phyloP scores from a whole-genome alignment of 2,329 filamentous ascomycete species.

The Monilinia polystroma region DNA sequence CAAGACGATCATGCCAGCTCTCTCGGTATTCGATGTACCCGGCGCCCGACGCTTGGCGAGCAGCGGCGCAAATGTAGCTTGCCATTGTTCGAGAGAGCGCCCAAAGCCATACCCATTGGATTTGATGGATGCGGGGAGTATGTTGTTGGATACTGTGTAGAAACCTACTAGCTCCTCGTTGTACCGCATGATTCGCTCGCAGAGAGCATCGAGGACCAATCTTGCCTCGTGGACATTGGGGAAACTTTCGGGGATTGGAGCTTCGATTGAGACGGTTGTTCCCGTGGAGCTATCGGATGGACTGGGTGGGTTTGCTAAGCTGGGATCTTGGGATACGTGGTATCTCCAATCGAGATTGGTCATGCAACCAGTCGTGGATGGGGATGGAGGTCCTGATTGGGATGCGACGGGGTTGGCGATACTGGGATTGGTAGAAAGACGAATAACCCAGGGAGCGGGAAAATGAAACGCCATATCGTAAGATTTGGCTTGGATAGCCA shows the following conservation, averaged over 20 bases:
- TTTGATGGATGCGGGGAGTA: conserved; percentile 43
- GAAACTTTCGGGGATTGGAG: conserved; percentile 43
- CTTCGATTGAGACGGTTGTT: conserved; percentile 27
- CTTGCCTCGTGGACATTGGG: conserved; percentile 54
- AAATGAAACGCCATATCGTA: conserved; percentile 70
- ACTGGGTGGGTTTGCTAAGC: conserved; percentile 41
- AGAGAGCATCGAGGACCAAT: conserved; percentile 55
- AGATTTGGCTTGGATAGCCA: conserved; percentile 65
- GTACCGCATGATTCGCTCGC: conserved; percentile 57
- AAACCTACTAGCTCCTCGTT: conserved; percentile 54
- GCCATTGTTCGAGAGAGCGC: conserved; percentile 54
- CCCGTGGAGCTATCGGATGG: conserved; percentile 42
- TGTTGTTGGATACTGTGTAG: conserved; percentile 48
- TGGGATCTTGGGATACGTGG: conserved; percentile 7
- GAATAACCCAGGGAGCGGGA: conserved; percentile 60
- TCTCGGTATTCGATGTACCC: conserved; percentile 52
- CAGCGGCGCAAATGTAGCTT: conserved; percentile 55
- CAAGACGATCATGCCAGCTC: conserved; percentile 58
- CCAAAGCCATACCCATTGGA: conserved; percentile 45
- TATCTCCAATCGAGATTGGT: conserved; percentile 14
- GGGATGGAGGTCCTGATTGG: conserved; percentile 11
- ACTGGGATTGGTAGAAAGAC: conserved; percentile 44
- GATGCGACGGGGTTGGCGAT: conserved; percentile 35
- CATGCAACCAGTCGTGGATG: background rate
- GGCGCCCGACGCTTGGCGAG: conserved; percentile 49